Evolutionary conservation across 2,329 filamentous ascomycete genomes (phyloP), one percentile per base, ranked within the genome.

Genomic region (Fusarium sp.): DNA sequence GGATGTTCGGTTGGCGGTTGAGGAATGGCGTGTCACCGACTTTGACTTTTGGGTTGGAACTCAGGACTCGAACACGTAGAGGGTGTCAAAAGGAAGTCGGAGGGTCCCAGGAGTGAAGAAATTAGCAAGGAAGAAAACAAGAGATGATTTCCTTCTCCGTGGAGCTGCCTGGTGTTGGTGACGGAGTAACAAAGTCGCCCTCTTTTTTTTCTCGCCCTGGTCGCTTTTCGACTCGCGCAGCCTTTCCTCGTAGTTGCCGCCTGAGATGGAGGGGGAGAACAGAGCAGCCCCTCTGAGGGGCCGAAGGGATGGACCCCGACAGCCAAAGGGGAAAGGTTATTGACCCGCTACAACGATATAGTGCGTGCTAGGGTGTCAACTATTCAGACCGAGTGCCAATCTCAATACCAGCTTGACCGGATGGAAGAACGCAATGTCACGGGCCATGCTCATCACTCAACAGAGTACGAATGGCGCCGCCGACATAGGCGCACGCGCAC

Each of bases 11-110:
- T 52, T 54, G 50, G 50, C 27, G 56, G 65, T 27, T 59, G 60
- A 72, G 41, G 31, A 54, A 71, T 76, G 68, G 64, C 54, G 68
- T 75, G 71, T 76, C 58, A 65, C 62, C 22, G 60, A 59, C 62
- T 71, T 64, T 35, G 58, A 43, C 64, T 39, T 48, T 52, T 41
- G 39, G 65, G 35, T 48, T 16, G 43, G 41, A 59, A 50, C 59
- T 50, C 24, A 31, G 24, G 50, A 48, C 60, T 58, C 22, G 45
- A 24, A 11, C 20, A 52, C 58, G 54, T 13, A 60, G 27, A 54
- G 10, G 43, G 11, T 18, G 56, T 41, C 35, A 27, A 59, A 27
- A n/a, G 39, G 37, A 48, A 50, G 41, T 35, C 29, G 48, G 60
- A 13, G 27, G 43, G 48, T 62, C 54, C 24, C 37, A 6, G n/a